These are phyloP conservation scores for Aspergillus sclerotiicarbonarius DNA, from an alignment of 495 filamentous ascomycete genomes.

Conservation along the genomic window DNA sequence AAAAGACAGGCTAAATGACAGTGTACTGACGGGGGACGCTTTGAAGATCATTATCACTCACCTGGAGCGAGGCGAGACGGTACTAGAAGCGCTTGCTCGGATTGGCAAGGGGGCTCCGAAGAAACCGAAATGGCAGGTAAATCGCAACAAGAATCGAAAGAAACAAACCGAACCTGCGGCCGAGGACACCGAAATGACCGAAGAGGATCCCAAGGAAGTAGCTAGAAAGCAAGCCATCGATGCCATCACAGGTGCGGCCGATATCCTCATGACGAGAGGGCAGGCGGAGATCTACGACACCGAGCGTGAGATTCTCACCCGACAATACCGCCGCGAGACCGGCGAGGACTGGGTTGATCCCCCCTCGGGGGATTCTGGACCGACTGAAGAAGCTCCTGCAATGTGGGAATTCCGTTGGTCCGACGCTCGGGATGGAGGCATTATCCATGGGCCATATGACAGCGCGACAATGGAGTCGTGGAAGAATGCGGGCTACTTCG, in stretches of 20 bases:
- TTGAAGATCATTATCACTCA: constrained; percentile 66
- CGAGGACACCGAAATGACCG: constrained; percentile 65
- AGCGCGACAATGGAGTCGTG: constrained; percentile 80
- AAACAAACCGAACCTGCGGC: constrained; percentile 54
- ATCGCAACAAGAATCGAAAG: constrained; percentile 54
- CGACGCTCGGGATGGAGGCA: constrained; percentile 78
- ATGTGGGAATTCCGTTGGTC: constrained; percentile 94
- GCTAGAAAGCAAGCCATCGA: constrained; percentile 71
- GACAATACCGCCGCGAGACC: constrained; percentile 82
- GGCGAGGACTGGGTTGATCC: constrained; percentile 89
- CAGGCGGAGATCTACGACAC: constrained; percentile 86
- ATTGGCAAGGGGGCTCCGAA: constrained; percentile 67
- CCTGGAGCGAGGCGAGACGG: constrained; percentile 81
- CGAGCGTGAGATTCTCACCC: constrained; percentile 77
- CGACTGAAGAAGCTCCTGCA: constrained; percentile 31
- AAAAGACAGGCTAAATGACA: constrained; percentile 69
- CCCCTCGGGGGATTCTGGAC: constrained; percentile 22
- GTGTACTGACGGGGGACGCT: constrained; percentile 69
- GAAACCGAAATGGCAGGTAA: constrained; percentile 60
- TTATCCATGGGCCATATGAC: constrained; percentile 84
- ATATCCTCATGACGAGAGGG: constrained; percentile 76
- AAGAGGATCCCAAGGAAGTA: constrained; percentile 70
- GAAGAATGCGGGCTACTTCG: constrained; percentile 90
- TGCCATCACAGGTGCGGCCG: constrained; percentile 82
- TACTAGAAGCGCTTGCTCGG: constrained; percentile 82